These are phyloP conservation scores for Microbotryum lychnidis-dioicae DNA, from an alignment of 1,284 basidiomycete genomes.

Conservation along the genomic window DNA sequence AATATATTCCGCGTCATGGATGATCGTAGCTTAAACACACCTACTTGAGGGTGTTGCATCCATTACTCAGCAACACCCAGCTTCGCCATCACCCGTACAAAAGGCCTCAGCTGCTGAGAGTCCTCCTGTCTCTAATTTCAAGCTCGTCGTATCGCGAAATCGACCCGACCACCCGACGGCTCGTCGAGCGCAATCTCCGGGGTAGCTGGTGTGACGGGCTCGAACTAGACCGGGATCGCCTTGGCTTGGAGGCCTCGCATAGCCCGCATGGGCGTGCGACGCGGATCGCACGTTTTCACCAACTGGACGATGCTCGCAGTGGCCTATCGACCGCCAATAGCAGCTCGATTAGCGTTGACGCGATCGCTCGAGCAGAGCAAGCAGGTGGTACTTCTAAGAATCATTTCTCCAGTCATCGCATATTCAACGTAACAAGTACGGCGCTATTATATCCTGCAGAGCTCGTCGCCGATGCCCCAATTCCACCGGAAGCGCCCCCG, in stretches of 20 bases:
- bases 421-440: no score
- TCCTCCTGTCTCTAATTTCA: constrained; percentile 68
- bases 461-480: no score
- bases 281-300: no score
- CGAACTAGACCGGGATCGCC: not conserved
- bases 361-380: not conserved
- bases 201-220: constrained; percentile 68
- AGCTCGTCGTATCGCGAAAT: constrained; percentile 71
- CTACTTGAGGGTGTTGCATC: constrained; percentile 90
- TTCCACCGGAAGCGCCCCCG: no score
- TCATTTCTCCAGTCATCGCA: not conserved
- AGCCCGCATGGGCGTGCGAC: no score
- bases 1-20: not conserved
- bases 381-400: not conserved
- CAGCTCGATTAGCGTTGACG: not conserved
- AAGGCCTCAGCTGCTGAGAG: constrained; percentile 72
- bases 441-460: no score
- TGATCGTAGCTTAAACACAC: constrained; percentile 75
- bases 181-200: constrained; percentile 82
- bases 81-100: constrained; percentile 78
- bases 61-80: constrained; percentile 89
- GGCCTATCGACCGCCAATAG: no score
- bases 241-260: no score
- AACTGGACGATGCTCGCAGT: no score
- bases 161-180: constrained; percentile 72